Percentiles rank a stretch among this genome's conserved stretches.
These are phyloP conservation scores for Fusarium nodosum DNA, from an alignment of 2,329 filamentous ascomycete genomes.

Conservation along the genomic window DNA sequence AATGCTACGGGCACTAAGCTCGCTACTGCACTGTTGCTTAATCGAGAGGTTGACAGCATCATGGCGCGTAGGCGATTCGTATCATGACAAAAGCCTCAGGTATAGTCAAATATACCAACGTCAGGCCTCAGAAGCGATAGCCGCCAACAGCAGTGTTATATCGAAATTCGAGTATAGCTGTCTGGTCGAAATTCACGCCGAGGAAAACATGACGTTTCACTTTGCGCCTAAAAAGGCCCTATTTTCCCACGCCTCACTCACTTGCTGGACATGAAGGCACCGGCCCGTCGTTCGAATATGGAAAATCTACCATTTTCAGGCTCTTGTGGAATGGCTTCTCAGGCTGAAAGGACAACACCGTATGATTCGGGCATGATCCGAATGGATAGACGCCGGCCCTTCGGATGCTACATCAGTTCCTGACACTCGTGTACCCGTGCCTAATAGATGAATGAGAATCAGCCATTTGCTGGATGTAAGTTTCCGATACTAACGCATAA, in stretches of 20 bases:
- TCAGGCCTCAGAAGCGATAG: constrained; percentile 42
- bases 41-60: constrained; percentile 35
- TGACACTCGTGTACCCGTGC: constrained; percentile 34
- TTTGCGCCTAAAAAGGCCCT: constrained; percentile 28
- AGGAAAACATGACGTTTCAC: constrained; percentile 36
- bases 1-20: constrained; percentile 40
- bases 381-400: constrained; percentile 26
- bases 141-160: constrained; percentile 13
- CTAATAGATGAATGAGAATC: constrained; percentile 29
- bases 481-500: constrained; percentile 14
- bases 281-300: constrained; percentile 23
- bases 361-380: constrained; percentile 31
- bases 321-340: constrained; percentile 15
- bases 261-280: constrained; percentile 14
- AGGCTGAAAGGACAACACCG: constrained; percentile 19
- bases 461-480: constrained; percentile 15
- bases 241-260: constrained; percentile 12
- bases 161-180: constrained; percentile 15
- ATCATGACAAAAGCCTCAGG: constrained; percentile 24
- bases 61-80: constrained; percentile 11
- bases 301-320: constrained; percentile 23
- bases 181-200: constrained; percentile 14
- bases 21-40: constrained; percentile 23
- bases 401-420: constrained; percentile 23
- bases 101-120: constrained; percentile 13